phyloP scores from a whole-genome alignment of 208 protist genomes.

The Phytomonas francai region DNA sequence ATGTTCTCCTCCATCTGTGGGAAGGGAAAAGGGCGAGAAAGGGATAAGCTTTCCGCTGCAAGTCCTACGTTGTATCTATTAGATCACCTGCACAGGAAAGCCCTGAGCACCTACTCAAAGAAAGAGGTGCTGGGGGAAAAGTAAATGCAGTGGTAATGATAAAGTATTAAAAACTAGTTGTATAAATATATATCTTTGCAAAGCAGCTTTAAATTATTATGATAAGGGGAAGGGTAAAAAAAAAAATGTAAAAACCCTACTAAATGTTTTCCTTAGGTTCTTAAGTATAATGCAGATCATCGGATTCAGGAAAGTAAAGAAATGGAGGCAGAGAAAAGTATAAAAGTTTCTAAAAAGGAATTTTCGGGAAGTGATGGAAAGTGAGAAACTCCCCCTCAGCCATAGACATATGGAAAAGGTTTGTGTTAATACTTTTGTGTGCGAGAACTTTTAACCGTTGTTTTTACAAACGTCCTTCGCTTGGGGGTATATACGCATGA shows the following conservation, averaged over 20 bases:
- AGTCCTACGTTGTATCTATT: neutral
- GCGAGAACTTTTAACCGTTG: neutral
- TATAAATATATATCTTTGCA: neutral
- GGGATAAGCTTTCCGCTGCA: neutral
- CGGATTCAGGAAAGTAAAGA: slow-evolving; percentile 6
- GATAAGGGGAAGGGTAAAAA: slow-evolving; percentile 11
- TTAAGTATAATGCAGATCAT: neutral
- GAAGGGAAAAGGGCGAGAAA: neutral
- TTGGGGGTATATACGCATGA: neutral
- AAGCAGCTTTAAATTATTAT: neutral
- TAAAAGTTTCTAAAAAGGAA: neutral
- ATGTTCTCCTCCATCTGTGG: slow-evolving; percentile 9
- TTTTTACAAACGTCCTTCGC: neutral
- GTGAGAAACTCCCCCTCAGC: neutral
- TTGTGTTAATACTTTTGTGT: neutral
- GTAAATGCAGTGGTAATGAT: neutral
- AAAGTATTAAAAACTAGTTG: slow-evolving; percentile 4
- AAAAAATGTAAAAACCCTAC: slow-evolving; percentile 2
- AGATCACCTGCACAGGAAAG: neutral
- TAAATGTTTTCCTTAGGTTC: neutral
- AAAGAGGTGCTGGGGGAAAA: neutral
- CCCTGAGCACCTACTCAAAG: neutral
- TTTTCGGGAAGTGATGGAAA: neutral
- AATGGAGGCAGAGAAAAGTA: neutral
- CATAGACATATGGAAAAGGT: neutral